Base-by-base conservation (phyloP, 192 early-diverging fungal species). In the Chytriomyces confervae region DNA sequence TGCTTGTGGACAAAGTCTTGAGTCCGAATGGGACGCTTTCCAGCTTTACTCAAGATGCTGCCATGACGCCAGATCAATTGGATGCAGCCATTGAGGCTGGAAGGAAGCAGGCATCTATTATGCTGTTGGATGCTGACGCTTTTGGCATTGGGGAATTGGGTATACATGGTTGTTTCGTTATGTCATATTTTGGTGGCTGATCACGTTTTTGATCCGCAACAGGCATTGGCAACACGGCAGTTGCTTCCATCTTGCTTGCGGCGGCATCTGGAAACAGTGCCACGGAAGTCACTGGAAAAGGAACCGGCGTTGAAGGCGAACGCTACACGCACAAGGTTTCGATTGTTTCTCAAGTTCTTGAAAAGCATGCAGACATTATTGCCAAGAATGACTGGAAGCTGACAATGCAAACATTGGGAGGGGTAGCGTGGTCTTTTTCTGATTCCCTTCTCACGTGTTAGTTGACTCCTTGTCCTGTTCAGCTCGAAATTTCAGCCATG, bases 181-280 rank as follows among this genome's bases (percentile, higher is more conserved):
- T 3, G 43, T 36, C 36, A 36, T 36, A 4, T 36, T 36, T 36
- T 36, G 36, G 36, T 36, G 36, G 36, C 36, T 36, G 36, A 36
- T 36, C 36, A 36, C 36, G 36, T 36, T 36, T 36, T 36, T 36
- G 36, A 36, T 36, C 36, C 36, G 36, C 36, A 36, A 13, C 16
- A 69, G 79, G 79, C 43, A 80, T 80, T 44, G 79, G 77, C 11
- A 80, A 80, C 77, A 80, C 79, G 23, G 76, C 76, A 7, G 57
- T 73, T 3, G 79, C 75, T 24, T 16, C 75, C 3, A 71, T 62
- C 49, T 46, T 80, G 57, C 47, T 80, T 2, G 51, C 61, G 16
- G 79, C 79, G 18, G 75, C 29, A 7, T 72, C 62, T 13, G 78
- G 62, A 20, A 51, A n/a, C 2, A 29, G 51, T 27, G 79, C 79